Base-by-base conservation (phyloP, 257 asterid species). In the Gentiana dahurica region DNA sequence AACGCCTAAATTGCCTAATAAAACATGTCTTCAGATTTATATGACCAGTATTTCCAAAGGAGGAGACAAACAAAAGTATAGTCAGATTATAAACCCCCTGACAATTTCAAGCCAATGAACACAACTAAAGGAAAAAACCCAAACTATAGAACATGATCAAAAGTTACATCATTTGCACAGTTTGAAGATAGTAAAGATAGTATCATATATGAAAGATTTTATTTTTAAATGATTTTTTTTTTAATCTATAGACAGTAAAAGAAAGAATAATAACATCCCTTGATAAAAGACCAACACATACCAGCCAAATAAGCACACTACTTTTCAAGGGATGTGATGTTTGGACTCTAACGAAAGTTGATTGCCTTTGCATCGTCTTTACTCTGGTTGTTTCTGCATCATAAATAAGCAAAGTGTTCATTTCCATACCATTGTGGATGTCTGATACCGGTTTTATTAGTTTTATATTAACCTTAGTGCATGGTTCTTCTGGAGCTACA, bases 1-100 rank as follows among this genome's bases (percentile, higher is more conserved):
- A 88, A 69, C 71, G 84, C 52, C 97, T 95, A 67, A 92, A 92
- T 73, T 92, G 99, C 59, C 97, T 84, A 65, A 92, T 82, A 82
- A 88, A 86, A 74, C 98, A 92, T 1, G 95, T 88, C 99, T 88
- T 86, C 72, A 32, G 67, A 80, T 61, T 51, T 65, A 67, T 63
- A 43, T 11, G 49, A 15, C 36, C 41, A 44, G 32, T 15, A 52
- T 34, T 13, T 46, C 45, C 39, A 57, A n/a, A 33, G 37, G 44
- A 33, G 37, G 35, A 36, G 60, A 47, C 36, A 3, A 41, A 41
- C 24, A 24, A 41, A 41, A 10, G 46, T 41, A 41, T 41, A 57
- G 4, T 38, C 51, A 41, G 2, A n/a, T 24, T 37, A 41, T 3
- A 41, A 15, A 57, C 9, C 33, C 50, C 45, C 36, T 3, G 3